Percentiles rank a stretch among this genome's conserved stretches.
Conservation (phyloP, 768 basidiomycete species). For the Lanmaoa pseudosensibilis region DNA sequence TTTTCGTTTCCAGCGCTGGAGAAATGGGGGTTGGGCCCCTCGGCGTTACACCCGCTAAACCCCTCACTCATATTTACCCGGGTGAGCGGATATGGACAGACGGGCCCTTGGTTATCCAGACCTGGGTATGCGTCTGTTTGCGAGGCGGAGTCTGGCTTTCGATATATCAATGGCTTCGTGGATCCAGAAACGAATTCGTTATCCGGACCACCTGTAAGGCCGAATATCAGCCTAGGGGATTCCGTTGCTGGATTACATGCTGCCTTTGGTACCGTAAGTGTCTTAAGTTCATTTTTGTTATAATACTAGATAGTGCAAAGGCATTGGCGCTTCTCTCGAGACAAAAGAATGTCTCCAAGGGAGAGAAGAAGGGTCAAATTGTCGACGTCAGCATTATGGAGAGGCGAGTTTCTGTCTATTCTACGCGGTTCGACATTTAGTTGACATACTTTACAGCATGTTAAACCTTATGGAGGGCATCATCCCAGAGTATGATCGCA, state of each 20-base stretch:
- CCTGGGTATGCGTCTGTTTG: conserved; percentile 76
- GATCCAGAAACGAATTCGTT: conserved; percentile 53
- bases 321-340: conserved; percentile 60
- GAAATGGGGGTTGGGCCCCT: conserved; percentile 65
- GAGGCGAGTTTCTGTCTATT: conserved; percentile 40
- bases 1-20: conserved; percentile 52
- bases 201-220: conserved; percentile 63
- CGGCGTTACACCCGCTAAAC: conserved; percentile 65
- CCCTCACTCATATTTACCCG: conserved; percentile 90
- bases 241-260: conserved; percentile 72
- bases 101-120: conserved; percentile 68
- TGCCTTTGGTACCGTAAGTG: conserved; percentile 65
- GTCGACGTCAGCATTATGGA: conserved; percentile 80
- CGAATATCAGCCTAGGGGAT: conserved; percentile 73
- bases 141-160: conserved; percentile 73
- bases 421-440: neutral
- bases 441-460: conserved; percentile 46
- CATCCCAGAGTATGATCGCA: conserved; percentile 73
- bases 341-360: conserved; percentile 34
- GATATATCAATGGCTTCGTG: conserved; percentile 68
- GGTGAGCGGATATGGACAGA: conserved; percentile 75
- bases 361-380: conserved; percentile 42
- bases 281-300: neutral
- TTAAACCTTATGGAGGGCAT: conserved; percentile 77
- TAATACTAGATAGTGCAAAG: conserved; percentile 30